These are phyloP conservation scores for Cyberlindnera misumaiensis DNA, from an alignment of 805 yeast species.

Conservation along the genomic window DNA sequence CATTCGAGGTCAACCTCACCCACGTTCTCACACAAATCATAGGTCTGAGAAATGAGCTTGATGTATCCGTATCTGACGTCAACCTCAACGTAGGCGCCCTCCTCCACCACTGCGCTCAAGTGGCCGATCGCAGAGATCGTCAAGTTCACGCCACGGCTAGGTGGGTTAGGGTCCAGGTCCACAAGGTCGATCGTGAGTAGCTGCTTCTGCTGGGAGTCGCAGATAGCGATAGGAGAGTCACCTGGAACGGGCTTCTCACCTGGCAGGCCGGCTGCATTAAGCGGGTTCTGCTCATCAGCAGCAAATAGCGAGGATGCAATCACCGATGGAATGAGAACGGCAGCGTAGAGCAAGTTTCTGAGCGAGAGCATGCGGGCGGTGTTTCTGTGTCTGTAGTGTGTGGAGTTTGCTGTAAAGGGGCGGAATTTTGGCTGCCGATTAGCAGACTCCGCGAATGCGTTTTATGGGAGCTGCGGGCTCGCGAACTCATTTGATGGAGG, in stretches of 20 bases:
- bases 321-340: constrained; percentile 1
- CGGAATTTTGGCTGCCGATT: no score
- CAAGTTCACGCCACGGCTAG: constrained; percentile 75
- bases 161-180: constrained; percentile 77
- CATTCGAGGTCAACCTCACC: constrained; percentile 79
- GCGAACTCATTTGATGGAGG: no score
- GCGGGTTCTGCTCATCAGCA: constrained; percentile 14
- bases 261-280: constrained; percentile 23
- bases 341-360: constrained; percentile 5
- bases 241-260: constrained; percentile 76
- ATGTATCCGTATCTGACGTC: constrained; percentile 92
- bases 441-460: no score
- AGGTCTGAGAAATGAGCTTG: constrained; percentile 80
- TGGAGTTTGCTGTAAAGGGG: background rate
- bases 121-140: constrained; percentile 72
- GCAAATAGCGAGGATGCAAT: constrained; percentile 16
- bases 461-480: no score
- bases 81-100: constrained; percentile 92
- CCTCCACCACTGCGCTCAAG: constrained; percentile 47
- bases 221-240: constrained; percentile 72
- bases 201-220: constrained; percentile 64
- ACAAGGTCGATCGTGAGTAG: constrained; percentile 55
- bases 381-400: background rate
- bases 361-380: constrained; percentile 8
- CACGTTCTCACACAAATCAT: constrained; percentile 85